These are phyloP conservation scores for Plantago coronopus DNA, from an alignment of 305 asterid species.

Conservation along the genomic window DNA sequence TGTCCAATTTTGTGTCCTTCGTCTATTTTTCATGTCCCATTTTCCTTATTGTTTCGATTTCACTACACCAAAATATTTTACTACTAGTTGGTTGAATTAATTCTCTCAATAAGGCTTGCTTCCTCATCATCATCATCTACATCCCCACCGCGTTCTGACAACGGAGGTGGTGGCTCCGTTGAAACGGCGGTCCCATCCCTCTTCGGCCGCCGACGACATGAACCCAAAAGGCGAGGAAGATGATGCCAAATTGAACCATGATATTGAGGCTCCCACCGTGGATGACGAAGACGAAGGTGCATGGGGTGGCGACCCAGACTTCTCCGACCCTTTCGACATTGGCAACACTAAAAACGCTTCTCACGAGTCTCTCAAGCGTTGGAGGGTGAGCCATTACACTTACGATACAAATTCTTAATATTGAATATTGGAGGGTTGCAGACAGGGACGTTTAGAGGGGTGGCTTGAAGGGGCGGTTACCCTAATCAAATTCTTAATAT, in stretches of 20 bases:
- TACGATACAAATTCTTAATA: no score
- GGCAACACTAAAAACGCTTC: conserved; percentile 68
- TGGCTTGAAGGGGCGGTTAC: no score
- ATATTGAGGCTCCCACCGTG: conserved; percentile 19
- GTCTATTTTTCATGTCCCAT: background rate
- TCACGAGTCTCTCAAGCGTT: conserved; percentile 63
- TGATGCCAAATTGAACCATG: background rate
- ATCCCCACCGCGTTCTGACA: conserved; percentile 17
- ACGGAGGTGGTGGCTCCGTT: conserved; percentile 55
- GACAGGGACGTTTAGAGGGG: no score
- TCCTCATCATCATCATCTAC: conserved; percentile 5
- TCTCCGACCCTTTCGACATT: conserved; percentile 80
- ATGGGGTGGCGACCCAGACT: conserved; percentile 32
- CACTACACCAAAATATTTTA: no score
- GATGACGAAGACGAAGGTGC: conserved; percentile 19
- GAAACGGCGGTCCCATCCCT: conserved; percentile 51
- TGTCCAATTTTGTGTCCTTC: background rate
- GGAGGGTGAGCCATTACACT: conserved; percentile 61
- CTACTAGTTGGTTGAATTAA: background rate
- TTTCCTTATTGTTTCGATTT: no score
- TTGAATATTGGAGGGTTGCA: no score
- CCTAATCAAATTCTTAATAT: no score
- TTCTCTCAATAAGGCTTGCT: background rate
- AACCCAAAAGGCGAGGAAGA: conserved; percentile 31
- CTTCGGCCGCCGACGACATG: conserved; percentile 35